Percentiles rank a stretch among this genome's conserved stretches.
Conservation (phyloP, 495 filamentous ascomycete genomes). For the Neurospora africana region DNA sequence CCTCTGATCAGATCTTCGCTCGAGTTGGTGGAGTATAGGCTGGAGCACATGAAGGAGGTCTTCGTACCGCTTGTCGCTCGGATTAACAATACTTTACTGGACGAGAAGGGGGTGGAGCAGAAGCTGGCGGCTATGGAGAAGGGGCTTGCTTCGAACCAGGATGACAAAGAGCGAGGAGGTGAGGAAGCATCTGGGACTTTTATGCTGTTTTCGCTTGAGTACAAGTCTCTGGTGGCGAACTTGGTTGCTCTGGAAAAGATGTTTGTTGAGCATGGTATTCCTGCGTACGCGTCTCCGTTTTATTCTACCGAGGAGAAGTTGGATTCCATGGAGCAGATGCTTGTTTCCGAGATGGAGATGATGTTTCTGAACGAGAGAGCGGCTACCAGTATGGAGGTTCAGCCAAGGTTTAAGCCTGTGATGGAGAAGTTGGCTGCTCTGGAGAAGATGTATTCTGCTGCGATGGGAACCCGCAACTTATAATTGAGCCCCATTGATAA, state of each 20-base stretch:
- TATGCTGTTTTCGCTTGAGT: background rate
- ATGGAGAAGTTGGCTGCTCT: background rate
- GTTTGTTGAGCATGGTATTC: background rate
- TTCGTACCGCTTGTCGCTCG: background rate
- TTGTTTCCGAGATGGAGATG: background rate
- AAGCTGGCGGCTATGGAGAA: background rate
- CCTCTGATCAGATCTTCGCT: background rate
- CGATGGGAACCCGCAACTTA: background rate
- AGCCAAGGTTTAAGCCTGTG: background rate
- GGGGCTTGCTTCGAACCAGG: background rate
- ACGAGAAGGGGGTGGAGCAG: background rate
- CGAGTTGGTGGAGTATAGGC: background rate
- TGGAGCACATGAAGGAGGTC: background rate
- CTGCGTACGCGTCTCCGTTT: background rate
- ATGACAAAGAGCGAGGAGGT: background rate
- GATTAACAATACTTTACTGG: background rate
- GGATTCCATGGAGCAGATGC: background rate
- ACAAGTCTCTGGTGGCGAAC: background rate
- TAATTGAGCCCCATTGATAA: background rate
- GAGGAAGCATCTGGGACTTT: background rate
- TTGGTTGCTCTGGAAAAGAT: background rate
- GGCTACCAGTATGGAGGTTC: background rate
- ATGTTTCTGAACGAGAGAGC: background rate
- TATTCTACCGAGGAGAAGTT: background rate
- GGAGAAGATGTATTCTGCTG: conserved; percentile 2